These are phyloP conservation scores for Nannizziopsis barbatae DNA, from an alignment of 2,329 filamentous ascomycete species.

Conservation along the genomic window DNA sequence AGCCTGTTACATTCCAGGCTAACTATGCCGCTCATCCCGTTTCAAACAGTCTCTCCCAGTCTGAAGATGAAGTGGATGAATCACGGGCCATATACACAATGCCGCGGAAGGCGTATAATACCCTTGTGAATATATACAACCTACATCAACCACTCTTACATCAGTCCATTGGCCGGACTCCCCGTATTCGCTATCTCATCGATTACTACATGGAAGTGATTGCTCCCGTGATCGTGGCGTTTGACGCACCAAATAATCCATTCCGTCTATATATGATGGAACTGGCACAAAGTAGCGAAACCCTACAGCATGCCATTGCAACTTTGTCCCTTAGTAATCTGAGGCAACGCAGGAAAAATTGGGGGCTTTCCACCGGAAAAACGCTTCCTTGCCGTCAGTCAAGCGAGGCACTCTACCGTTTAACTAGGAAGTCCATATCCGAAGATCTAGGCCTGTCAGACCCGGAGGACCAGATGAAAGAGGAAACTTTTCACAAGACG, in stretches of 20 bases:
- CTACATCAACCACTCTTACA: conserved; percentile 29
- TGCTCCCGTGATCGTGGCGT: conserved; percentile 81
- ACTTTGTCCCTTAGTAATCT: conserved; percentile 81
- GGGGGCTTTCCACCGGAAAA: conserved; percentile 44
- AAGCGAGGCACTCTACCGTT: conserved; percentile 36
- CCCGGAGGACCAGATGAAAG: conserved; percentile 52
- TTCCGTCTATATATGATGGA: conserved; percentile 73
- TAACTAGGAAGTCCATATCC: conserved; percentile 30
- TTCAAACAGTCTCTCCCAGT: not conserved
- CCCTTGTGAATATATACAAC: conserved; percentile 11
- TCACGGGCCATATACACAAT: not conserved
- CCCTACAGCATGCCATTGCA: conserved; percentile 84
- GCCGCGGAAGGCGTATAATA: not conserved
- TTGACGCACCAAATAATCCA: conserved; percentile 76
- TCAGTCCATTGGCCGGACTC: conserved; percentile 50
- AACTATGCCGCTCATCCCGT: not conserved
- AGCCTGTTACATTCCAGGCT: not conserved
- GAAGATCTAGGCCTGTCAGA: conserved; percentile 32
- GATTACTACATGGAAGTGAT: conserved; percentile 91
- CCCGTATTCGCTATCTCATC: conserved; percentile 77
- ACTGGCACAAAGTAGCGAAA: conserved; percentile 64
- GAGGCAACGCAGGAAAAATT: conserved; percentile 58
- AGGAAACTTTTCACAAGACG: conserved; percentile 75
- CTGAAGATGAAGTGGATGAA: not conserved
- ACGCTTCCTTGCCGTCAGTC: conserved; percentile 41